These are phyloP conservation scores for Roridomyces roridus DNA, from an alignment of 768 basidiomycete genomes.

Conservation along the genomic window DNA sequence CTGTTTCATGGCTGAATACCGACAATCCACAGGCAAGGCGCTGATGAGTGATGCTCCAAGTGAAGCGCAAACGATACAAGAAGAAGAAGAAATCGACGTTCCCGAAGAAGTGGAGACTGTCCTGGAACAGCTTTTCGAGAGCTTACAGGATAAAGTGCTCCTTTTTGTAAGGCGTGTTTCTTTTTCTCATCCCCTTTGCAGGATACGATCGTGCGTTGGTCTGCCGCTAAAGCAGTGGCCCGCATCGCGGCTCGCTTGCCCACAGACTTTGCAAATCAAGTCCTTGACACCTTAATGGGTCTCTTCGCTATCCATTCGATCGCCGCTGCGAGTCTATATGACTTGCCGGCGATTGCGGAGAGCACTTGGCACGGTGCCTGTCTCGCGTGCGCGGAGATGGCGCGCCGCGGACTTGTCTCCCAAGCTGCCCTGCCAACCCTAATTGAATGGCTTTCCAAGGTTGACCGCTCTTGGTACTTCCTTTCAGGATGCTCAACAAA, in stretches of 20 bases:
- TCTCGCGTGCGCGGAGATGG: conserved; percentile 91
- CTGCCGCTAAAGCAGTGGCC: conserved; percentile 90
- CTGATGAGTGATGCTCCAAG: conserved; percentile 32
- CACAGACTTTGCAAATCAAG: conserved; percentile 72
- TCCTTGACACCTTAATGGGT: conserved; percentile 78
- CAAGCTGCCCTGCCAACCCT: conserved; percentile 63
- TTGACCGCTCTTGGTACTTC: conserved; percentile 30
- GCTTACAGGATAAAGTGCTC: conserved; percentile 81
- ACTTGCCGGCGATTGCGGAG: conserved; percentile 81
- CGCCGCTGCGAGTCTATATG: conserved; percentile 66
- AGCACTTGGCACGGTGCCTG: conserved; percentile 95
- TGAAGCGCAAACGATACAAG: conserved; percentile 24
- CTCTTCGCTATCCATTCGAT: conserved; percentile 81
- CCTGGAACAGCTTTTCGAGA: conserved; percentile 73
- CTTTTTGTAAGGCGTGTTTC: neutral
- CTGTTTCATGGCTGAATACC: neutral
- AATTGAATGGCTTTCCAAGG: conserved; percentile 85
- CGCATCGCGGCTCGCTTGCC: conserved; percentile 86
- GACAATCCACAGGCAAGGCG: conserved; percentile 33
- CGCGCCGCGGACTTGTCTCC: conserved; percentile 77
- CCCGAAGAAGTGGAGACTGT: conserved; percentile 80
- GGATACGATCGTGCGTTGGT: conserved; percentile 96
- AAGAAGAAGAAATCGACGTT: conserved; percentile 65
- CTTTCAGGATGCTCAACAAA: conserved; percentile 1
- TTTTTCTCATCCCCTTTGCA: conserved; percentile 36